These are phyloP conservation scores for Meira miltonrushii DNA, from an alignment of 1,284 basidiomycete species.

Conservation along the genomic window DNA sequence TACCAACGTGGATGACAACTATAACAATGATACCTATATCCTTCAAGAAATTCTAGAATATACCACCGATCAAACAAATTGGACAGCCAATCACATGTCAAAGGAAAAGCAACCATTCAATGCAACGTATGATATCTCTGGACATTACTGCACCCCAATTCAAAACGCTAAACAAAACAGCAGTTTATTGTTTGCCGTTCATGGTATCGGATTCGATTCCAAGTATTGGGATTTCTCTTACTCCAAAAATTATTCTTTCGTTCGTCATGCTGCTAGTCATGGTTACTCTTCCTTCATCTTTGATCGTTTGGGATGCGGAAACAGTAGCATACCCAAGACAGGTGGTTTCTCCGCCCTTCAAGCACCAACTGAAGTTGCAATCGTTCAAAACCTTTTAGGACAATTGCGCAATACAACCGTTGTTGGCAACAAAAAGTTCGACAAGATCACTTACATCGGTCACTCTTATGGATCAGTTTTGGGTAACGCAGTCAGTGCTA, in stretches of 20 bases:
- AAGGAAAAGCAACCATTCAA: conserved; percentile 13
- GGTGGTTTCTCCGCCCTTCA: conserved; percentile 49
- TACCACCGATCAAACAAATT: conserved; percentile 19
- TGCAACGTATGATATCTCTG: conserved; percentile 21
- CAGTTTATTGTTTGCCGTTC: conserved; percentile 23
- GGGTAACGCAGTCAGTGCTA: conserved; percentile 34
- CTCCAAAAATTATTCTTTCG: conserved; percentile 21
- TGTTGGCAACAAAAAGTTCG: conserved; percentile 21
- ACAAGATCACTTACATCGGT: conserved; percentile 35
- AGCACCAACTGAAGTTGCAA: conserved; percentile 51
- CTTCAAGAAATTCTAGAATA: conserved; percentile 21
- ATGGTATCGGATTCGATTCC: conserved; percentile 33
- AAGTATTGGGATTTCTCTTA: conserved; percentile 28
- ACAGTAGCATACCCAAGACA: conserved; percentile 38
- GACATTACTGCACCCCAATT: conserved; percentile 24
- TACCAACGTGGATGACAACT: conserved; percentile 21
- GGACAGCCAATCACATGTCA: conserved; percentile 18
- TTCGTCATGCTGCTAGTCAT: conserved; percentile 27
- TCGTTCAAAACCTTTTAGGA: conserved; percentile 45
- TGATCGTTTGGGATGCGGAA: conserved; percentile 52
- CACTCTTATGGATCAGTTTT: conserved; percentile 31
- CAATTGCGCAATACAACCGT: conserved; percentile 30
- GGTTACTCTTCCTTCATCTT: conserved; percentile 45
- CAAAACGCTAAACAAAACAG: conserved; percentile 12
- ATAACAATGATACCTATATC: conserved; percentile 28